Base-by-base conservation (phyloP, 2,329 filamentous ascomycete species). In the Dothidotthia symphoricarpi region DNA sequence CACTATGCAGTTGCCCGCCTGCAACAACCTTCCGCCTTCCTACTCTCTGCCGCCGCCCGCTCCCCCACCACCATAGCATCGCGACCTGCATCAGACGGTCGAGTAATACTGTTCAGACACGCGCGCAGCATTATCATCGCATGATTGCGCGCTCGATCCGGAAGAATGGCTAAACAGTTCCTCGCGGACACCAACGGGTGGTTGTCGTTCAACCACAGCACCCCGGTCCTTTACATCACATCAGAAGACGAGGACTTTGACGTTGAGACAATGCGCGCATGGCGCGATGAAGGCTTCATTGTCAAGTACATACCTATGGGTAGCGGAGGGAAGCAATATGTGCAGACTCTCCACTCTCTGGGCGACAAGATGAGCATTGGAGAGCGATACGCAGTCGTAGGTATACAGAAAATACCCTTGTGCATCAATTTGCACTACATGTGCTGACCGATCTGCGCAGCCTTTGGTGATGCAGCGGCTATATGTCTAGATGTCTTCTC, bases 301-400 rank as follows among this genome's bases (percentile, higher is more conserved):
- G 72, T 80, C 2, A 66, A 71, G 16, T 83, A 83, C 53, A 58
- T 82, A 1, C 75, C 78, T 2, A 58, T 73, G 45, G 66, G 69
- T 6, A 73, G 75, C 25, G 72, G 75, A 12, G 74, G 75, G 13
- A 66, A 69, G 39, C 63, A 66, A 30, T 75, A 72, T 34, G 63
- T 72, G n/a, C 60, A 67, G 31, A 64, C 63, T 36, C 55, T 83
- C 39, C 72, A 75, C 44, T 63, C 67, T 13, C 61, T 78, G 24
- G 75, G 75, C 34, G 76, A 80, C 27, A 69, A 70, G 8, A 75
- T 81, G 47, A 68, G 72, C 11, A 69, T 82, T 24, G 77, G 80
- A 16, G 79, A 81, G 57, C 74, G 75, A 41, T 85, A 81, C 61
- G 80, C 75, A 3, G 75, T 83, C 49, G 73, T 83, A 59, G 78